Conservation (phyloP, 2,329 filamentous ascomycete species). For the Hypoxylon sp. region DNA sequence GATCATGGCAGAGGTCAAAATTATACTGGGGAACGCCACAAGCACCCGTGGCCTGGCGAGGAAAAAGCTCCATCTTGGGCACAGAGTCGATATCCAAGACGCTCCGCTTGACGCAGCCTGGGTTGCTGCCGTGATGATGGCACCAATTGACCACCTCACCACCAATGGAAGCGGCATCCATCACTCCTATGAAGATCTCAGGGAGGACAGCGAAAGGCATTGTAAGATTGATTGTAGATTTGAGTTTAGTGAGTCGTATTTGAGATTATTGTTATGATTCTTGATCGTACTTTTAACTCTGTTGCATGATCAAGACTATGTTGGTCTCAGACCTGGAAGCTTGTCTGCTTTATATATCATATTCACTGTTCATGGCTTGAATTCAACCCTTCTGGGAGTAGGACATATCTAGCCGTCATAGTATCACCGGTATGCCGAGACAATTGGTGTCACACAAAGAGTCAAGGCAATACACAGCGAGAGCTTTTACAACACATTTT, state of each 20-base stretch:
- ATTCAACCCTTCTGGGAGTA: not conserved
- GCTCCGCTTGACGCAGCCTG: not conserved
- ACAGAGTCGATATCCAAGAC: not conserved
- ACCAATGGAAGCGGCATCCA: not conserved
- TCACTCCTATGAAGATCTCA: not conserved
- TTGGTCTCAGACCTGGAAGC: not conserved
- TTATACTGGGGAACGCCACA: constrained; percentile 1
- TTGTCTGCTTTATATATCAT: not conserved
- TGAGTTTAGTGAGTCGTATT: not conserved
- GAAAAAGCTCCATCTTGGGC: not conserved
- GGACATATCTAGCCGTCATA: not conserved
- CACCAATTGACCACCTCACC: not conserved
- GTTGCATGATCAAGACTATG: not conserved
- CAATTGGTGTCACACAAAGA: not conserved
- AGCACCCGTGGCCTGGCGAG: not conserved
- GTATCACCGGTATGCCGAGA: not conserved
- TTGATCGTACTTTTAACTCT: not conserved
- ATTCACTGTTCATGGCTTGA: not conserved
- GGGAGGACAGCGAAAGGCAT: not conserved
- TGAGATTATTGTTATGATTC: not conserved
- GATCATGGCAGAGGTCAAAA: not conserved
- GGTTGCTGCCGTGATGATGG: not conserved
- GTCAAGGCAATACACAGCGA: not conserved
- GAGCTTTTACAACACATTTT: not conserved
- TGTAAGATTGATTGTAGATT: not conserved